A percentile compares a stretch with the other conserved stretches of the same genome.
Evolutionary conservation across 768 basidiomycete species (phyloP).

Genomic region (Tremella fuciformis): DNA sequence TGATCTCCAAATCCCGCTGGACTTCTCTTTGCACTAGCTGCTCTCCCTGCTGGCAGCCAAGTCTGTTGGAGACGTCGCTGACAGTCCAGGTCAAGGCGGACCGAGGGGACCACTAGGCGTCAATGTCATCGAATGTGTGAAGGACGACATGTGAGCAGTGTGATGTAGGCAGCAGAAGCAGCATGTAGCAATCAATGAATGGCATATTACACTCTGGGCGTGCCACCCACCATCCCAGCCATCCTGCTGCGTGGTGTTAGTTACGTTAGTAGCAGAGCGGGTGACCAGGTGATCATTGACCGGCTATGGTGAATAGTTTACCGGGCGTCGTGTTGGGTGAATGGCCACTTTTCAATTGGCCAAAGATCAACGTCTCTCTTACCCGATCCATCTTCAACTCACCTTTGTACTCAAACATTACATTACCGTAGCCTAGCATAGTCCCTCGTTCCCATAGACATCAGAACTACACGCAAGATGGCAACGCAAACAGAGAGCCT

Average conservation of each 20-base stretch:
- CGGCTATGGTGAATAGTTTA: neutral
- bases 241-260: too few species aligned
- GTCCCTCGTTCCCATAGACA: neutral
- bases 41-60: too few species aligned
- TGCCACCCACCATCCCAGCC: too few species aligned
- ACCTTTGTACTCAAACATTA: too few species aligned
- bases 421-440: neutral
- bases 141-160: too few species aligned
- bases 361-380: neutral
- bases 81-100: slow-evolving; percentile 29
- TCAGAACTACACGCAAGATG: slow-evolving; percentile 23
- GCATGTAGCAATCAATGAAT: too few species aligned
- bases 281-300: too few species aligned
- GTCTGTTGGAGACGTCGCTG: neutral
- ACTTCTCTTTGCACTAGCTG: too few species aligned
- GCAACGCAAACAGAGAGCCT: slow-evolving; percentile 35
- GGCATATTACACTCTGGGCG: too few species aligned
- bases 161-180: neutral
- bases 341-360: neutral
- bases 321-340: neutral
- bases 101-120: slow-evolving; percentile 23
- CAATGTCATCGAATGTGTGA: too few species aligned
- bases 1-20: too few species aligned
- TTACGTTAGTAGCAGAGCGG: too few species aligned
- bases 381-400: slow-evolving; percentile 9